Conservation (phyloP, 345 rosid species). For the Durio zibethinus region DNA sequence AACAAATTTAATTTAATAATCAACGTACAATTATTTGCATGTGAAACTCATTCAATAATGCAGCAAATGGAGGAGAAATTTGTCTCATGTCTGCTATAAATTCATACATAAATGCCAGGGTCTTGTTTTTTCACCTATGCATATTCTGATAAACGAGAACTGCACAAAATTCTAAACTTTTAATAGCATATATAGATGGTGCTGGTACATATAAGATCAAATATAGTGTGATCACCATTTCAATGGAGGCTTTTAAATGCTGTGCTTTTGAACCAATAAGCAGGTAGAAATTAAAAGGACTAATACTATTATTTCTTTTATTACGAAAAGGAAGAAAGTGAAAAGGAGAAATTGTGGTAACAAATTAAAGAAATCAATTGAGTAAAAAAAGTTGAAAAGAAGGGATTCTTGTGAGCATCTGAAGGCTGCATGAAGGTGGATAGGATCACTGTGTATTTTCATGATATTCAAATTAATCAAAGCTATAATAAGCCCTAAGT, state of each 20-base stretch:
- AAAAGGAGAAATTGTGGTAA: background rate
- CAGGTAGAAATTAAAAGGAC: too few relatives aligned
- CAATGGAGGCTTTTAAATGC: background rate
- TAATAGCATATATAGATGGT: too few relatives aligned
- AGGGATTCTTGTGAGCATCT: background rate
- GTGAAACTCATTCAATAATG: too few relatives aligned
- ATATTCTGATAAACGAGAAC: background rate
- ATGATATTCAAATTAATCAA: conserved; percentile 5
- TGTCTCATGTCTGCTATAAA: background rate
- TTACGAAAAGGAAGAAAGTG: too few relatives aligned
- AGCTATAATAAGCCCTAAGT: background rate
- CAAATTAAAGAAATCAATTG: background rate
- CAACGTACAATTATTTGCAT: too few relatives aligned
- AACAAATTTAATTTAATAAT: background rate
- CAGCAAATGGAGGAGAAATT: background rate
- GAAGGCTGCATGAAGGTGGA: background rate
- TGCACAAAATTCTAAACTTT: background rate
- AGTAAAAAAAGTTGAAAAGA: background rate
- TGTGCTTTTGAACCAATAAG: too few relatives aligned
- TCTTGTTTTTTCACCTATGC: background rate
- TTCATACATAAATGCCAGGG: background rate
- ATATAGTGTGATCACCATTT: background rate
- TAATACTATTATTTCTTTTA: too few relatives aligned
- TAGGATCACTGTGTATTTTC: background rate
- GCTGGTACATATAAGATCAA: too few relatives aligned